Percentiles rank a stretch among this genome's conserved stretches.
phyloP scores from a whole-genome alignment of 805 yeast species.

The Hanseniaspora taiwanica region DNA sequence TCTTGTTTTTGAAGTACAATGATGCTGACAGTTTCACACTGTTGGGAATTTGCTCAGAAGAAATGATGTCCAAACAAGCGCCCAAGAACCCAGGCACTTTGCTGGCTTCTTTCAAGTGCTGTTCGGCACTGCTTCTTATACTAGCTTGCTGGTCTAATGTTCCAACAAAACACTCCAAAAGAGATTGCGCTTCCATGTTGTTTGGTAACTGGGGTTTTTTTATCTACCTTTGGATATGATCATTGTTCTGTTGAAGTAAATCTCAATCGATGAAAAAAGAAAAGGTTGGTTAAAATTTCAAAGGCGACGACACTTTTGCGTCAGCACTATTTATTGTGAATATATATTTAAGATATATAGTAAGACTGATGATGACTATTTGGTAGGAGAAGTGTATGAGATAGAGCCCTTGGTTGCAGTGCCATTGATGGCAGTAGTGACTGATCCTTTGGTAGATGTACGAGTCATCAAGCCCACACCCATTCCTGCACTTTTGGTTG shows the following conservation, averaged over 20 bases:
- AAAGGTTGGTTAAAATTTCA: no score
- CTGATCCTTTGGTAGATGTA: neutral
- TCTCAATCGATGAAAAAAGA: no score
- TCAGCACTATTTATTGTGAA: no score
- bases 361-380: neutral
- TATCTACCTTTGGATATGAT: neutral
- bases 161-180: conserved; percentile 67
- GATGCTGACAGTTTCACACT: conserved; percentile 61
- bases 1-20: conserved; percentile 67
- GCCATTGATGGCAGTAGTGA: neutral
- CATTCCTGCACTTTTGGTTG: neutral
- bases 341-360: neutral
- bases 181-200: conserved; percentile 51
- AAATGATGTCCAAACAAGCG: conserved; percentile 67
- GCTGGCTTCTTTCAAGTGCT: conserved; percentile 44
- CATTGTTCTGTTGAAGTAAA: neutral
- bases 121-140: conserved; percentile 57
- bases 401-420: neutral
- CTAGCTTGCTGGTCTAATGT: conserved; percentile 58
- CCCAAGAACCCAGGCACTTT: conserved; percentile 59
- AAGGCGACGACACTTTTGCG: no score
- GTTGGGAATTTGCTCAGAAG: conserved; percentile 35
- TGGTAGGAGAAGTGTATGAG: neutral
- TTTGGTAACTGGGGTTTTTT: neutral
- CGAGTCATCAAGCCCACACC: neutral